Evolutionary conservation across 2,329 filamentous ascomycete species (phyloP).

Genomic region (Aspergillus luchuensis): DNA sequence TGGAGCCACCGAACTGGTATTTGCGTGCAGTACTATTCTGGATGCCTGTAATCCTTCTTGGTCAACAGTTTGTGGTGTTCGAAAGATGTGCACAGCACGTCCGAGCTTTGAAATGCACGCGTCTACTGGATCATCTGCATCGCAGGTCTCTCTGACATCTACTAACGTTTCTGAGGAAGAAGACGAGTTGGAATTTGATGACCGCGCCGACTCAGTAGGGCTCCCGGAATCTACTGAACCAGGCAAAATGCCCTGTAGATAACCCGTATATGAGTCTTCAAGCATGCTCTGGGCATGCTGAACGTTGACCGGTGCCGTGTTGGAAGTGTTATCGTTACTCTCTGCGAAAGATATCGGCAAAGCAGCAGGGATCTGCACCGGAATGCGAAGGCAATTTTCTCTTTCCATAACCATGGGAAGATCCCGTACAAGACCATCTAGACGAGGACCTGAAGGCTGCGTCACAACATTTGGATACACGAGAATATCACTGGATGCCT

Average conservation of each 20-base stretch:
- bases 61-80: not conserved
- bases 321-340: fast-evolving
- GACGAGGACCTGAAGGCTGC: not conserved
- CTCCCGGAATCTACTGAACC: fast-evolving
- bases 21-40: not conserved
- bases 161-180: not conserved
- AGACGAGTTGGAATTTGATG: not conserved
- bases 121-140: not conserved
- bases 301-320: no score
- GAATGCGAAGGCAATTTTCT: not conserved
- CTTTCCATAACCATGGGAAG: slow-evolving; percentile 1
- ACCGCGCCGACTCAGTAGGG: not conserved
- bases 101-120: not conserved
- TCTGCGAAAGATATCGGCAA: not conserved
- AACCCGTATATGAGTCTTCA: not conserved
- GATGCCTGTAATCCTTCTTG: not conserved
- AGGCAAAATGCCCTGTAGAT: not conserved
- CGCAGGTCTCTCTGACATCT: not conserved
- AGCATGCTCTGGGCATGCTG: not conserved
- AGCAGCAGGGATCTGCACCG: not conserved
- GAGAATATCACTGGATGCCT: slow-evolving; percentile 5
- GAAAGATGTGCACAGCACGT: not conserved
- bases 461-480: not conserved
- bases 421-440: not conserved
- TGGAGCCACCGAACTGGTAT: not conserved